A percentile compares a stretch with the other conserved stretches of the same genome.
phyloP scores from a whole-genome alignment of 169 alveolate species.

The Plasmodium malariae region DNA sequence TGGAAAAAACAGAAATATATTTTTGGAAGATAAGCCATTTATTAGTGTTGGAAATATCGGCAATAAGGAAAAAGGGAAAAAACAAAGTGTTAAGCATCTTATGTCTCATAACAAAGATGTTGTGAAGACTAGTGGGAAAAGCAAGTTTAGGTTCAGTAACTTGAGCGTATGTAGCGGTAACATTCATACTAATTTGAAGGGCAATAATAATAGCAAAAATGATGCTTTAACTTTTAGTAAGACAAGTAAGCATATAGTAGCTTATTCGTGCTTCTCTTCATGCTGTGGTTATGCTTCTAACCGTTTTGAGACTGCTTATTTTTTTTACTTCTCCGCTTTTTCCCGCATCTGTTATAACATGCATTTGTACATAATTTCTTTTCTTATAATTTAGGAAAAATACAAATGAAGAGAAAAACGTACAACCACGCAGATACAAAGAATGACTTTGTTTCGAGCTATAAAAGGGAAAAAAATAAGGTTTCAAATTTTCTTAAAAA shows the following conservation, averaged over 20 bases:
- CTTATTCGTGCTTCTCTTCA: too few species aligned
- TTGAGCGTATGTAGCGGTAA: constrained; percentile 23
- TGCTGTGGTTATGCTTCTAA: too few species aligned
- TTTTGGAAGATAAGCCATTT: constrained; percentile 23
- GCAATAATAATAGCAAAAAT: background rate
- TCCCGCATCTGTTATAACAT: too few species aligned
- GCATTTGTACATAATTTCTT: too few species aligned
- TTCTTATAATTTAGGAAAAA: constrained; percentile 12
- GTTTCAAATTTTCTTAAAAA: constrained; percentile 40
- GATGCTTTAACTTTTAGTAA: background rate
- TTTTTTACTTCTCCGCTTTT: background rate
- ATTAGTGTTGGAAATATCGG: constrained; percentile 41
- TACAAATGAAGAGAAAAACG: constrained; percentile 35
- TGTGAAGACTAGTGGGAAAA: background rate
- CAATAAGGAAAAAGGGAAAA: constrained; percentile 16
- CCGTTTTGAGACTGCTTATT: too few species aligned
- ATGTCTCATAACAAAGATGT: constrained; percentile 2
- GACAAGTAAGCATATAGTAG: too few species aligned
- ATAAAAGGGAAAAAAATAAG: constrained; percentile 42
- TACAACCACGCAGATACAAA: constrained; percentile 22
- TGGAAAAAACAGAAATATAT: background rate
- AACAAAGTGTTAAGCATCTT: background rate
- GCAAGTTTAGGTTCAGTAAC: constrained; percentile 41
- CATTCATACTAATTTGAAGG: constrained; percentile 8
- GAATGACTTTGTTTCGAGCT: constrained; percentile 35